These are phyloP conservation scores for Rhododendron griersonianum DNA, from an alignment of 148 eudicot species.

Conservation along the genomic window DNA sequence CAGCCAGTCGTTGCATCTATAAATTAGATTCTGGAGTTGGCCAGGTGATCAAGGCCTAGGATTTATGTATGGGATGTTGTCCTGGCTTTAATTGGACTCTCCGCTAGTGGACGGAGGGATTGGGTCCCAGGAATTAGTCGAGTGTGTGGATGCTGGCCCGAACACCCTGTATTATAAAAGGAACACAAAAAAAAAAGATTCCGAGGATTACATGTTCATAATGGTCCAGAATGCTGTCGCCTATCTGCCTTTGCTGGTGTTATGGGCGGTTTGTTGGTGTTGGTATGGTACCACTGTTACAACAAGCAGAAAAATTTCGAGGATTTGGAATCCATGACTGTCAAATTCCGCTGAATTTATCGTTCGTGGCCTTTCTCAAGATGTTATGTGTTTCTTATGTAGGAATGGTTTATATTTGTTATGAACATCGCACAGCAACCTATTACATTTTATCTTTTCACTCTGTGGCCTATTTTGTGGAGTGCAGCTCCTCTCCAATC, in stretches of 20 bases:
- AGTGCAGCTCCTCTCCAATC: too few relatives aligned
- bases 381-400: background rate
- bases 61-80: background rate
- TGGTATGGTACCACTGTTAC: background rate
- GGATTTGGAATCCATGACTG: background rate
- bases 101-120: background rate
- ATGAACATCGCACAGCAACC: background rate
- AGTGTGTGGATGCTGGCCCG: background rate
- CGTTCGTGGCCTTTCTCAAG: background rate
- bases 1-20: background rate
- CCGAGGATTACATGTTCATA: background rate
- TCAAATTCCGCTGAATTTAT: background rate
- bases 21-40: background rate
- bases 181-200: background rate
- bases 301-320: background rate
- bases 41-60: background rate
- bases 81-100: background rate
- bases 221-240: background rate
- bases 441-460: background rate
- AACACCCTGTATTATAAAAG: background rate
- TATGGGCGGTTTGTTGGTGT: background rate
- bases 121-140: background rate
- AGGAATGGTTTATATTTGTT: background rate
- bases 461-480: background rate
- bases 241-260: background rate